phyloP scores from a whole-genome alignment of 441 rosid species.

The Mallotus repandus region DNA sequence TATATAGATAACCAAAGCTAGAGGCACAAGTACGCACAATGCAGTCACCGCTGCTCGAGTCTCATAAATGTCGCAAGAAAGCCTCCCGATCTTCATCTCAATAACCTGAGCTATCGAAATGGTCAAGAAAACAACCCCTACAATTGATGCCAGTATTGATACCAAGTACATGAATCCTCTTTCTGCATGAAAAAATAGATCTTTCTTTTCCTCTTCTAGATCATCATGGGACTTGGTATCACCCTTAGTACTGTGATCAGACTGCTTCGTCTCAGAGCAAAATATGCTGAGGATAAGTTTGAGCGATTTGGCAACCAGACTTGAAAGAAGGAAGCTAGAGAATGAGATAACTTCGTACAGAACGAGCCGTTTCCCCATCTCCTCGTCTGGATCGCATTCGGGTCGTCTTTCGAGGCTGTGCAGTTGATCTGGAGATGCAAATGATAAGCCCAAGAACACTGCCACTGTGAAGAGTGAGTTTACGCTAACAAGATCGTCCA shows the following conservation, averaged over 20 bases:
- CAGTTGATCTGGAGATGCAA: slow-evolving; percentile 10
- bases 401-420: slow-evolving; percentile 18
- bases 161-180: not conserved
- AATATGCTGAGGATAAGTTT: slow-evolving; percentile 19
- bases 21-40: not conserved
- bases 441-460: slow-evolving; percentile 27
- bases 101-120: not conserved
- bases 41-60: not conserved
- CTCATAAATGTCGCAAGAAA: not conserved
- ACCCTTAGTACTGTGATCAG: too few species aligned
- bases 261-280: not conserved
- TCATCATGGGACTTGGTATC: not conserved
- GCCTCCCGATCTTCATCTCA: not conserved
- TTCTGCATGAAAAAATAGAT: not conserved
- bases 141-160: not conserved
- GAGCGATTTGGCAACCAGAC: slow-evolving; percentile 25
- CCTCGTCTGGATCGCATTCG: slow-evolving; percentile 10
- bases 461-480: slow-evolving; percentile 32
- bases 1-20: not conserved
- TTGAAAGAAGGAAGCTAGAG: slow-evolving; percentile 27
- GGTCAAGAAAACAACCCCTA: not conserved
- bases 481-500: slow-evolving; percentile 24
- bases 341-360: slow-evolving; percentile 26
- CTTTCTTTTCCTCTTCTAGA: too few species aligned
- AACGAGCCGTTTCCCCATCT: slow-evolving; percentile 8